Base-by-base conservation (phyloP, 768 basidiomycete genomes). In the Auriscalpium vulgare region DNA sequence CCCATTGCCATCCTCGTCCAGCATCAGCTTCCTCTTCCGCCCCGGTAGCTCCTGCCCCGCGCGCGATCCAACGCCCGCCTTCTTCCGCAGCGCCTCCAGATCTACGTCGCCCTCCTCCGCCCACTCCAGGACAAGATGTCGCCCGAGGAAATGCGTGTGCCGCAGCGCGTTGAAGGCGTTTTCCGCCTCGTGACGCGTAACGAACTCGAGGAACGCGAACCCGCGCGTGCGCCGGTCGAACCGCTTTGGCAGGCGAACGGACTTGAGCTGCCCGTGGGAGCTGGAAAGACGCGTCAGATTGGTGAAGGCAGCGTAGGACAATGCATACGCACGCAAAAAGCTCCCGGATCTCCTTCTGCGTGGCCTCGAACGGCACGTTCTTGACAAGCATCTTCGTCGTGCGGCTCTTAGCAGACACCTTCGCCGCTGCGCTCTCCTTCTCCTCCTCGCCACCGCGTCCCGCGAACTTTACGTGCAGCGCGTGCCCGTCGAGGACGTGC, bases 361-460 rank as follows among this genome's bases (percentile, higher is more conserved):
- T 87, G 47, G 88, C 91, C 70, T 99, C 97, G 74, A 99, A 99
- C 43, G 97, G 94, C 53, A 97, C 80, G 65, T 99, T 99, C 82
- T 97, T 98, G 62, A 98, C 92, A 51, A 98, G 84, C 79, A 98
- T 85, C 82, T 97, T 98, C 60, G 93, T 89, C 59, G 88, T 87
- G 56, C 78, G 78, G 50, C 78, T 81, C 72, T 81, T 85, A 35
- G 73, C 69, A 9, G 61, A 61, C 14, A 63, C 72, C 23, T 66
- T 70, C 55, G 68, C 74, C 36, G 66, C 74, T 14, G 63, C 68
- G 46, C 71, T 73, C 50, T 62, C 68, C 59, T 68, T 74, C 50
- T 81, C 83, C 37, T 83, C 88, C 43, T 82, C 83, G 9, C 67
- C 69, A 0, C 91, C 92, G 7, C 94, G 78, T 17, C 90, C 89